Base-by-base conservation (phyloP, 345 rosid genomes). In the Lepidium sativum region DNA sequence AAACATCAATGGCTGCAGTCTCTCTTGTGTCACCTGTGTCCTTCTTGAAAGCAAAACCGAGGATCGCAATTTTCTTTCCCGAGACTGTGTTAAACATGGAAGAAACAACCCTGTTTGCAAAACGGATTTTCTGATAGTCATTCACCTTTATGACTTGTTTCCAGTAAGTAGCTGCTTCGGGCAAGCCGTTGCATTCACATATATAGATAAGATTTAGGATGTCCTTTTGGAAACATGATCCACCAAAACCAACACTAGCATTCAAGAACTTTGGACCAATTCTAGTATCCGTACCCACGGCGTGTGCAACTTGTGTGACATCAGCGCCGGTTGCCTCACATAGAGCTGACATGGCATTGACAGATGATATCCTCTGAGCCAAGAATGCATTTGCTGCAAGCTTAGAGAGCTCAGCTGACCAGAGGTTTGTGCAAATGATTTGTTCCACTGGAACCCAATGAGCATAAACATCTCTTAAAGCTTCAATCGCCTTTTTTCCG, bases 1-100 rank as follows among this genome's bases (percentile, higher is more conserved):
- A 86, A 6, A 86, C 88, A 72, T 86, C 89, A 54, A 81, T 86
- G 5, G 89, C 89, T 1, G 86, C 87, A 12, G 92, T 86, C 80
- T 84, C 92, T 80, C 92, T 84, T 0, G 89, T 86, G 71, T 86
- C 89, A 45, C 92, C 86, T 37, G 89, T 86, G 72, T 86, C 89
- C 54, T 86, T 84, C 81, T 86, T 84, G 80, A 84, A 84, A 2
- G 89, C 87, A 56, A 86, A 84, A 6, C 92, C 92, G 4, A 84
- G 75, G 37, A 86, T 73, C 12, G 87, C 87, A 3, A 86, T 81
- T 79, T 86, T 86, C 80, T 86, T 86, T 4, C 71, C 74, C 0
- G 87, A 76, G 10, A 86, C 89, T 0, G 87, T 82, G 73, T 86
- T 86, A 35, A 86, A 79, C 92, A 86, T 86, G 0, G 87, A 84